These are phyloP conservation scores for Pseudogymnoascus sp. DNA, from an alignment of 2,329 filamentous ascomycete species.

Conservation along the genomic window DNA sequence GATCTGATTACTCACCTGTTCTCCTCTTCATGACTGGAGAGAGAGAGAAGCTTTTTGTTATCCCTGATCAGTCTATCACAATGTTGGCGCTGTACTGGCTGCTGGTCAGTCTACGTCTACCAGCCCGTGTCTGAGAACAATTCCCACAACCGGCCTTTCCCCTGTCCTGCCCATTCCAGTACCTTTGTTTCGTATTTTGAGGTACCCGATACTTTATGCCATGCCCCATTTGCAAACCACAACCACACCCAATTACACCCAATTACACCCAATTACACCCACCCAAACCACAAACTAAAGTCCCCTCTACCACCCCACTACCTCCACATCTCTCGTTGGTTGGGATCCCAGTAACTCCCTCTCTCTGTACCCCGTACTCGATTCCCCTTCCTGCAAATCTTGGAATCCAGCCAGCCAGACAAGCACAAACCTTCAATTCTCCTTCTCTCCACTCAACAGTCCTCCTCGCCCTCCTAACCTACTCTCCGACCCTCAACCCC, in stretches of 20 bases:
- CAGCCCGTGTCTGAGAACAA: neutral
- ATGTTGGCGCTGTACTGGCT: neutral
- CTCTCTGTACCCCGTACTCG: neutral
- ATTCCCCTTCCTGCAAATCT: neutral
- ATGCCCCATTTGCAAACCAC: neutral
- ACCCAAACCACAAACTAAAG: neutral
- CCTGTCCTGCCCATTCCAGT: neutral
- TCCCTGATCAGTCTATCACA: neutral
- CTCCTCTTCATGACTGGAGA: neutral
- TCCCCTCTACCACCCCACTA: neutral
- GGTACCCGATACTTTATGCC: neutral
- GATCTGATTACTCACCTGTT: neutral
- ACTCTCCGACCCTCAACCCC: neutral
- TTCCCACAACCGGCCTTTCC: neutral
- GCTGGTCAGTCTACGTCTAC: neutral
- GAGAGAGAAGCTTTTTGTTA: neutral
- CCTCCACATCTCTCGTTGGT: neutral
- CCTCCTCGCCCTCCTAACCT: neutral
- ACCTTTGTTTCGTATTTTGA: neutral
- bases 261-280: too few species aligned
- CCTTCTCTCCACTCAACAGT: neutral
- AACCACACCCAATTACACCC: too few species aligned
- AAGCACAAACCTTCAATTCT: neutral
- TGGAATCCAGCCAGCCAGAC: slow-evolving; percentile 4
- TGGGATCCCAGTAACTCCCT: neutral